These are phyloP conservation scores for Trichoderma semiorbis DNA, from an alignment of 2,329 filamentous ascomycete species.

Conservation along the genomic window DNA sequence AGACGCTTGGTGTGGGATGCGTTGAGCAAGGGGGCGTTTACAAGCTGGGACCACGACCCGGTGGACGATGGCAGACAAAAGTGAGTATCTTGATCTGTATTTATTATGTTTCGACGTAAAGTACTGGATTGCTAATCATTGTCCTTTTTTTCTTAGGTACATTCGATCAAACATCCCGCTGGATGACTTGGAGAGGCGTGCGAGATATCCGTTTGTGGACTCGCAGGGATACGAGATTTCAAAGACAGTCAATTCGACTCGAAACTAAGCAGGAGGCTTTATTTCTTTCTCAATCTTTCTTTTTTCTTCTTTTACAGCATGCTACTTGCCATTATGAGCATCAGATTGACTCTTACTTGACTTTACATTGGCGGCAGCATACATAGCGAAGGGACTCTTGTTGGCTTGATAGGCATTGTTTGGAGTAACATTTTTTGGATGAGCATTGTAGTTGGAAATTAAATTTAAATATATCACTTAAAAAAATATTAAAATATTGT, in stretches of 20 bases:
- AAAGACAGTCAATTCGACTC: constrained; percentile 37
- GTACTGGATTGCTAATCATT: constrained; percentile 25
- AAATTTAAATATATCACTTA: background rate
- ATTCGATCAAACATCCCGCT: constrained; percentile 81
- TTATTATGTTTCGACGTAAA: background rate
- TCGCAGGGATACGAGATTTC: constrained; percentile 48
- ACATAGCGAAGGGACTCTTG: background rate
- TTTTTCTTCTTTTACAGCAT: background rate
- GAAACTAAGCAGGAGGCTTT: constrained; percentile 15
- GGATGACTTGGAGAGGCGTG: constrained; percentile 74
- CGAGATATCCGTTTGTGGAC: constrained; percentile 67
- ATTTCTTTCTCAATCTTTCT: background rate
- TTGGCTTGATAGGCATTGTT: background rate
- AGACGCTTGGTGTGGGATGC: constrained; percentile 77
- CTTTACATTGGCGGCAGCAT: background rate
- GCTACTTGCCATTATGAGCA: background rate
- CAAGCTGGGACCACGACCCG: constrained; percentile 84
- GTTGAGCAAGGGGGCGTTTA: constrained; percentile 70
- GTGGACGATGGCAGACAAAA: constrained; percentile 64
- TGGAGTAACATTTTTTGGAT: background rate
- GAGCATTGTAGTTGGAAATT: background rate
- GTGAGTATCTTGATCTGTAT: constrained; percentile 38
- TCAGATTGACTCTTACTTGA: background rate
- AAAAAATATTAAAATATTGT: background rate
- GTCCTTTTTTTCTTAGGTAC: constrained; percentile 54